A percentile compares a stretch with the other conserved stretches of the same genome.
Evolutionary conservation across 2,329 filamentous ascomycete genomes (phyloP).

Genomic region (Fusarium sp.): DNA sequence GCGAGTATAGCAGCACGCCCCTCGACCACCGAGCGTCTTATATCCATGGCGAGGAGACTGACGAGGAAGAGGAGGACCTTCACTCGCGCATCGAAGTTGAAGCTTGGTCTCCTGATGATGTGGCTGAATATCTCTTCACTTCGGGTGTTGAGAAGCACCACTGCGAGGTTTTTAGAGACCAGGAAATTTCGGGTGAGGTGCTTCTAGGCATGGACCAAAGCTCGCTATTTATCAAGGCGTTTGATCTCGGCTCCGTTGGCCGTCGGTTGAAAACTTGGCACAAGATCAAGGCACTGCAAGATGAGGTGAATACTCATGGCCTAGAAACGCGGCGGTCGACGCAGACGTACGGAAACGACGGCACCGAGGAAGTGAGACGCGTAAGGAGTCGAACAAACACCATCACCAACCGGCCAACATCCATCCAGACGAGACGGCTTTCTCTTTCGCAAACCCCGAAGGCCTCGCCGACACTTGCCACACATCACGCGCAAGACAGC

Average conservation of each 20-base stretch:
- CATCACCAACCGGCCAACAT: conserved; percentile 64
- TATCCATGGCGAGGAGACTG: conserved; percentile 93
- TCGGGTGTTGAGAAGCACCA: conserved; percentile 88
- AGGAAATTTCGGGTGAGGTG: conserved; percentile 96
- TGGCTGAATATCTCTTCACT: conserved; percentile 89
- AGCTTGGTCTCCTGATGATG: conserved; percentile 82
- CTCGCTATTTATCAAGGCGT: conserved; percentile 94
- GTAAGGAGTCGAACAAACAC: conserved; percentile 69
- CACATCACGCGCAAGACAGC: conserved; percentile 58
- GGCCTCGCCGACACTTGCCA: conserved; percentile 57
- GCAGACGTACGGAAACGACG: conserved; percentile 69
- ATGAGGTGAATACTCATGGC: conserved; percentile 76
- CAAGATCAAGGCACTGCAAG: conserved; percentile 91
- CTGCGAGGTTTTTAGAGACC: conserved; percentile 93
- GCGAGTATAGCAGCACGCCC: conserved; percentile 89
- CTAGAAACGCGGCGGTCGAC: conserved; percentile 63
- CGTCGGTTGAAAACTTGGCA: conserved; percentile 94
- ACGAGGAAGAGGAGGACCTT: conserved; percentile 86
- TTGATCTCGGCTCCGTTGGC: conserved; percentile 92
- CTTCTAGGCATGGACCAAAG: conserved; percentile 95
- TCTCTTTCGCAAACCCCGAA: conserved; percentile 65
- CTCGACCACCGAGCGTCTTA: conserved; percentile 84
- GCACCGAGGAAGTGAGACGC: conserved; percentile 64
- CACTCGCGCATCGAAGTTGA: conserved; percentile 80
- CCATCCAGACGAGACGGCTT: conserved; percentile 60